Evolutionary conservation across 306 rosid genomes (phyloP), one percentile per base, ranked within the genome.

Genomic region (Notholithocarpus densiflorus): DNA sequence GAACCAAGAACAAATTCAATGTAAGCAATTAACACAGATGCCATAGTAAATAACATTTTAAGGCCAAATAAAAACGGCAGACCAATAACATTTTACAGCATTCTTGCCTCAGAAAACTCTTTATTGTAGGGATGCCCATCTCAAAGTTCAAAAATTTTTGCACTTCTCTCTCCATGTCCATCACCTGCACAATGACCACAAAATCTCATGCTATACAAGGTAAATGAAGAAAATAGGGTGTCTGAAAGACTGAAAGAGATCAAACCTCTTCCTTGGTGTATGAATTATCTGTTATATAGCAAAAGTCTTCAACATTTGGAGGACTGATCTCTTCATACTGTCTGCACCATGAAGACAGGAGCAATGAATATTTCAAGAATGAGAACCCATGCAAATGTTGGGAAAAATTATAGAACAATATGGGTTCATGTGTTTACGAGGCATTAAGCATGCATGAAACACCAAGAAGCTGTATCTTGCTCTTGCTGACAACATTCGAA

Each of bases 231-330:
- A 48, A 48, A 48, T 3, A 37, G 45, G 11, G 11, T 37, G 64
- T 18, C 23, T 57, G 8, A 72, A 31, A 51, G 61, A 52, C 37
- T 23, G 29, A 72, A 15, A 1, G 4, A 40, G 21, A 6, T 29
- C 13, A n/a, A 20, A 75, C 89, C 91, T 88, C 86, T 48, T 77
- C 75, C 71, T 13, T 62, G 55, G 75, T 78, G 76, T 78, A 88
- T 21, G 86, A 7, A 51, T 85, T 88, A 64, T 88, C 91, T 17
- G 91, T 85, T 57, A 88, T 76, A 73, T 78, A 88, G 77, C 91
- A 88, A 52, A 85, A 76, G 14, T 79, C 87, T 68, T 88, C 84
- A 55, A 56, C 68, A 3, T 72, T 66, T 51, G 89, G 89, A 73
- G 84, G 81, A 40, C 68, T 71, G 74, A 88, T 88, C 66, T 85